Conservation (phyloP, 2,329 filamentous ascomycete species). For the Nemania sp. region DNA sequence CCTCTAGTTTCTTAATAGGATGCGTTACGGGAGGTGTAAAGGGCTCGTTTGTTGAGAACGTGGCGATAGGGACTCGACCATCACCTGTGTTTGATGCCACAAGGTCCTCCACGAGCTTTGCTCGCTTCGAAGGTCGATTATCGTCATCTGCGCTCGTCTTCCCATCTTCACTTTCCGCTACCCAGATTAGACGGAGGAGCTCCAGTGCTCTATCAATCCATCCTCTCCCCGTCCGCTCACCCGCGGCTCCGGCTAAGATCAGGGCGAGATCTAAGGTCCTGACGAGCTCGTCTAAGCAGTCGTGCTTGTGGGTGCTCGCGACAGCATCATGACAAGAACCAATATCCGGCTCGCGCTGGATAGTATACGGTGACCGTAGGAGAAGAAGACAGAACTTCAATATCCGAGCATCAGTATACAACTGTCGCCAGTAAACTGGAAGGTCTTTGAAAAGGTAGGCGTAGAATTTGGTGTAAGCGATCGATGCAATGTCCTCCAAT, state of each 20-base stretch:
- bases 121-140: constrained; percentile 39
- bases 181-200: constrained; percentile 50
- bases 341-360: constrained; percentile 12
- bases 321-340: constrained; percentile 24
- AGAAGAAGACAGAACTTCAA: constrained; percentile 65
- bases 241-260: constrained; percentile 77
- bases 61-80: neutral
- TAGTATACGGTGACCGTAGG: constrained; percentile 40
- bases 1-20: constrained; percentile 57
- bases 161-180: constrained; percentile 1
- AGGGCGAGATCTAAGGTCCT: constrained; percentile 78
- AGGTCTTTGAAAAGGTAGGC: constrained; percentile 75
- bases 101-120: constrained; percentile 27
- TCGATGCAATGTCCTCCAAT: constrained; percentile 66
- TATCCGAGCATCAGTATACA: constrained; percentile 79
- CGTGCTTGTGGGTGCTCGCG: constrained; percentile 11
- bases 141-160: neutral
- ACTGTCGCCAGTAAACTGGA: constrained; percentile 73
- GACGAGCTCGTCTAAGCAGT: constrained; percentile 67
- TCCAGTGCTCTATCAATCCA: constrained; percentile 66
- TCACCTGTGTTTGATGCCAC: neutral
- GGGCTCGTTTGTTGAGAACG: constrained; percentile 53
- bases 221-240: constrained; percentile 59
- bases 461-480: constrained; percentile 76
- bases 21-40: constrained; percentile 58